Percentiles rank a stretch among this genome's conserved stretches.
phyloP scores from a whole-genome alignment of 306 rosid species.

The Prunus armeniaca region DNA sequence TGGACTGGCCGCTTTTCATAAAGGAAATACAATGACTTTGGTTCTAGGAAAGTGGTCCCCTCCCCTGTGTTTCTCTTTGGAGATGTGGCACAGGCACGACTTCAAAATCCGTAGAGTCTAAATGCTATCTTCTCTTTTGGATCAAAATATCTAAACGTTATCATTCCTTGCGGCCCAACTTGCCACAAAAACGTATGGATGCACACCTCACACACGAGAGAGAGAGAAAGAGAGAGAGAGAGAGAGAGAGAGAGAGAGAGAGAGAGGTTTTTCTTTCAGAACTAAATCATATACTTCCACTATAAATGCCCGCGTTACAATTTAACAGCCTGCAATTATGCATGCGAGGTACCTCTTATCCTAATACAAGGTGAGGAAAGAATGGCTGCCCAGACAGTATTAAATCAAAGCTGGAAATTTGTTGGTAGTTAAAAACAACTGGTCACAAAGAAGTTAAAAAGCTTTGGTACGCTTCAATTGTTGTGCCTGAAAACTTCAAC shows the following conservation, averaged over 20 bases:
- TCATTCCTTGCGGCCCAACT: background rate
- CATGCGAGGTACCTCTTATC: background rate
- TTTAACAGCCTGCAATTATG: background rate
- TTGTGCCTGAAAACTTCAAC: background rate
- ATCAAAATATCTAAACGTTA: background rate
- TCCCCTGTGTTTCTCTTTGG: no score
- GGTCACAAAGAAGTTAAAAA: background rate
- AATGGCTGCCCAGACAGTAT: background rate
- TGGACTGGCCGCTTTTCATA: no score
- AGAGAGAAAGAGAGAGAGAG: background rate
- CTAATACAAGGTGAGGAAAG: background rate
- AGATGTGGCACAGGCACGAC: no score
- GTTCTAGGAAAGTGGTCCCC: no score
- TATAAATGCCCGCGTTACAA: background rate
- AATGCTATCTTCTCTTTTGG: background rate
- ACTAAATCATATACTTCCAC: constrained; percentile 4
- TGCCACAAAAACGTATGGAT: background rate
- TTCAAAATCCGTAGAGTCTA: background rate
- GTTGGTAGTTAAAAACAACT: background rate
- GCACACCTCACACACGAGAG: no score
- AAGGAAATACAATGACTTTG: no score
- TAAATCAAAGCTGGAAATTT: background rate
- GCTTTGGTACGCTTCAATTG: background rate
- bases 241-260: background rate
- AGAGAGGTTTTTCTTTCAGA: background rate